These are phyloP conservation scores for Mucor sp. DNA, from an alignment of 371 early-diverging fungal species.

Conservation along the genomic window DNA sequence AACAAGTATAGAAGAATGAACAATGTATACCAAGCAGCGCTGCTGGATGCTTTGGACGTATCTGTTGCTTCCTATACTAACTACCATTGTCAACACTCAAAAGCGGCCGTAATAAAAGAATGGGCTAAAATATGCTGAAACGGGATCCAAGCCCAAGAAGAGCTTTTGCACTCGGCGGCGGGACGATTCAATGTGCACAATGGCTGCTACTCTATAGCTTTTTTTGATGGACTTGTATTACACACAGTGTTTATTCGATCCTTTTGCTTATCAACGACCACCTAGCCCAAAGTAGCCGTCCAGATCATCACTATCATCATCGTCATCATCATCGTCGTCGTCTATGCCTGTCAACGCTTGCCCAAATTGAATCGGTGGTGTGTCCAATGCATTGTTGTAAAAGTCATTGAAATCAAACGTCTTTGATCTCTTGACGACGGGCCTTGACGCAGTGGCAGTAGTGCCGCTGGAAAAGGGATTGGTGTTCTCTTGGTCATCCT, in stretches of 20 bases:
- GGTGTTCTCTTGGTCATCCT: background rate
- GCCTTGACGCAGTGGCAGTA: background rate
- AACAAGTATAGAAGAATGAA: background rate
- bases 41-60: background rate
- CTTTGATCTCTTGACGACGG: background rate
- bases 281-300: background rate
- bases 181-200: too few relatives aligned
- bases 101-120: too few relatives aligned
- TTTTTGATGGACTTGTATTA: background rate
- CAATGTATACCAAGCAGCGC: background rate
- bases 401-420: background rate
- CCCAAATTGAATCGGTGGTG: background rate
- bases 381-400: background rate
- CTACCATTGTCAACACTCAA: too few relatives aligned
- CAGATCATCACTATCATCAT: constrained; percentile 4
- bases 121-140: background rate
- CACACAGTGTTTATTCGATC: background rate
- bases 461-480: background rate
- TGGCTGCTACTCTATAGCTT: background rate
- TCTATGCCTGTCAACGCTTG: background rate
- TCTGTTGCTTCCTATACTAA: too few relatives aligned
- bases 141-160: background rate
- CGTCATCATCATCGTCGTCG: constrained; percentile 4
- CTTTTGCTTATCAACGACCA: background rate
- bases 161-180: too few relatives aligned